phyloP scores from a whole-genome alignment of 495 filamentous ascomycete genomes.

The Podospora conica region DNA sequence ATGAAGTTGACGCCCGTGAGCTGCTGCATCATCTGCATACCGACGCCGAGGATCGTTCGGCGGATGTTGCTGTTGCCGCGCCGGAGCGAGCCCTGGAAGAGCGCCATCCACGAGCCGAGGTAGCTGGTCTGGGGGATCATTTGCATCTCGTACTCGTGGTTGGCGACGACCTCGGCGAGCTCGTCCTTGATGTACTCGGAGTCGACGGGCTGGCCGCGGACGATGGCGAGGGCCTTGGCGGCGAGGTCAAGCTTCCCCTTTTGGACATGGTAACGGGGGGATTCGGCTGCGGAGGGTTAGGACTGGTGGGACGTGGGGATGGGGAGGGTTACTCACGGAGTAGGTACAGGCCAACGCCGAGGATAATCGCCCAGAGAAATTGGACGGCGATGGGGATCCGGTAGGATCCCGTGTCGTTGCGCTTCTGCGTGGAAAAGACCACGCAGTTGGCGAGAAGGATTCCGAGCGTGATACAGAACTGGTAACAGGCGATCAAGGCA shows the following conservation, averaged over 20 bases:
- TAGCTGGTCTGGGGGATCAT: slow-evolving; percentile 57
- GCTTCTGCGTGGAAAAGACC: slow-evolving; percentile 58
- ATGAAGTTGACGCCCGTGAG: slow-evolving; percentile 76
- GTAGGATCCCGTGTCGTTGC: slow-evolving; percentile 60
- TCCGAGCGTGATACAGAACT: slow-evolving; percentile 71
- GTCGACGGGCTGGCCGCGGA: slow-evolving; percentile 61
- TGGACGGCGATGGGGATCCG: slow-evolving; percentile 66
- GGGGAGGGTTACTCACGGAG: slow-evolving; percentile 33
- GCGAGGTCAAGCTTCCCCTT: slow-evolving; percentile 59
- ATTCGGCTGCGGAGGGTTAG: slow-evolving; percentile 48
- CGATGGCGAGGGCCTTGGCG: slow-evolving; percentile 51
- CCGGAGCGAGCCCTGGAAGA: slow-evolving; percentile 51
- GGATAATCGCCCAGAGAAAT: slow-evolving; percentile 63
- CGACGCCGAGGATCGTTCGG: slow-evolving; percentile 64
- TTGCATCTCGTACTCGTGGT: slow-evolving; percentile 70
- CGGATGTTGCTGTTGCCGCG: slow-evolving; percentile 55
- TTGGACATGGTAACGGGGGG: slow-evolving; percentile 75
- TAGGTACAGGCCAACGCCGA: slow-evolving; percentile 54
- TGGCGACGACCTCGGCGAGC: slow-evolving; percentile 72
- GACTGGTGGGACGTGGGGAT: neutral
- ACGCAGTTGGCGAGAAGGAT: slow-evolving; percentile 68
- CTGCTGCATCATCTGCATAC: slow-evolving; percentile 69
- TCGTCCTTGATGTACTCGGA: slow-evolving; percentile 62
- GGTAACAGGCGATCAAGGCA: slow-evolving; percentile 67
- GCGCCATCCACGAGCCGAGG: slow-evolving; percentile 60